These are phyloP conservation scores for Paraglomus brasilianum DNA, from an alignment of 192 early-diverging fungal genomes.

Conservation along the genomic window DNA sequence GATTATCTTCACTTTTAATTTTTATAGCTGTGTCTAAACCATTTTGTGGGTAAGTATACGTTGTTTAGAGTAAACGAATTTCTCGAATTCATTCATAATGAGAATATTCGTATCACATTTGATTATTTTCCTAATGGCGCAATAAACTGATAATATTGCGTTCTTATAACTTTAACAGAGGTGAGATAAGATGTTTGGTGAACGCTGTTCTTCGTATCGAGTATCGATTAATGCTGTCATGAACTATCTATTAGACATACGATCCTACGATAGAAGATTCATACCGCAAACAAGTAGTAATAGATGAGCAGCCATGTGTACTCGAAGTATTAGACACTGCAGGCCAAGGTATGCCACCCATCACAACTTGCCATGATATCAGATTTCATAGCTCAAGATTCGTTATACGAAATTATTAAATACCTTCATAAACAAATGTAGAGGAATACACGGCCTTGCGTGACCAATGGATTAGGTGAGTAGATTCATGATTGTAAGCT, in stretches of 20 bases:
- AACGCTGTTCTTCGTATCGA: too few species aligned
- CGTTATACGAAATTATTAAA: constrained; percentile 11
- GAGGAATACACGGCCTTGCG: constrained; percentile 77
- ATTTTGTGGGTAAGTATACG: constrained; percentile 47
- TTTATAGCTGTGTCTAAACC: constrained; percentile 43
- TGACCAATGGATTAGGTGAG: constrained; percentile 79
- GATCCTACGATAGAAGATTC: constrained; percentile 99
- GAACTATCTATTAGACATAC: constrained; percentile 73
- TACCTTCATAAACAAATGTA: too few species aligned
- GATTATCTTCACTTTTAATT: not conserved
- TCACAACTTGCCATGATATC: too few species aligned
- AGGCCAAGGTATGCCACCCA: constrained; percentile 57
- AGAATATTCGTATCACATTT: not conserved
- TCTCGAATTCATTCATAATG: not conserved
- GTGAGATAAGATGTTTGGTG: not conserved
- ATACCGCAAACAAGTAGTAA: constrained; percentile 95
- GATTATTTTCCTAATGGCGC: too few species aligned
- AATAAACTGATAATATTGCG: too few species aligned
- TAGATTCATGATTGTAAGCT: not conserved
- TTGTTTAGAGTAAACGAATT: not conserved
- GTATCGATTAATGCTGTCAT: too few species aligned
- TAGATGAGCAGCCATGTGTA: constrained; percentile 96
- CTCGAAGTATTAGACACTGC: constrained; percentile 97
- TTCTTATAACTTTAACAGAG: constrained; percentile 11
- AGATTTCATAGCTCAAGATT: not conserved